Conservation (phyloP, 1,284 basidiomycete species). For the Austroboletus novae-zelandiae region DNA sequence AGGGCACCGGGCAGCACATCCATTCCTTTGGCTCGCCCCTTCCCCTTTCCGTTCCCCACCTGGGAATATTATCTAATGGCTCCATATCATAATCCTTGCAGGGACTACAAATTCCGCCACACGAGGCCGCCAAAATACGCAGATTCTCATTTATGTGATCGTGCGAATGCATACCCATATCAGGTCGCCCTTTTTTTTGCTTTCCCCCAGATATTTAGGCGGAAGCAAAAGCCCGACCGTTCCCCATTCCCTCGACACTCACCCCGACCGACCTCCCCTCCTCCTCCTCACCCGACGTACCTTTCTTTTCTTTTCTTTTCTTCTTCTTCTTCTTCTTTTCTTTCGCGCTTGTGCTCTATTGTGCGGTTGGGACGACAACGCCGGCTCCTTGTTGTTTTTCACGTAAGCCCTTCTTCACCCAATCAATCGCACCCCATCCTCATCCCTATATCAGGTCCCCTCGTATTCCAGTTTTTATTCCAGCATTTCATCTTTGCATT, state of each 20-base stretch:
- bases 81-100: constrained; percentile 21
- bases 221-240: constrained; percentile 24
- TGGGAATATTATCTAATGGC: constrained; percentile 32
- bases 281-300: constrained; percentile 32
- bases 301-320: constrained; percentile 32
- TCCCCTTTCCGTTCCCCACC: neutral
- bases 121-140: constrained; percentile 31
- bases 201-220: constrained; percentile 30
- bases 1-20: constrained; percentile 25
- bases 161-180: constrained; percentile 18
- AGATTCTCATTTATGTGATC: constrained; percentile 13
- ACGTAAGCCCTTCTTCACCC: constrained; percentile 27
- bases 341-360: constrained; percentile 33
- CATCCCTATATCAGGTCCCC: constrained; percentile 23
- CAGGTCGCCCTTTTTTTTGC: neutral
- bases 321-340: constrained; percentile 30
- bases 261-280: constrained; percentile 32
- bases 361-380: constrained; percentile 35
- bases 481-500: constrained; percentile 29
- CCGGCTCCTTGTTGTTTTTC: constrained; percentile 32
- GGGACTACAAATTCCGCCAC: constrained; percentile 33
- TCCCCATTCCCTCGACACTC: constrained; percentile 31
- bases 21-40: constrained; percentile 12
- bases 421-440: neutral
- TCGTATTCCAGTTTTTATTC: constrained; percentile 39